phyloP scores from a whole-genome alignment of 2,329 filamentous ascomycete species.

The Xylariaceae sp. region DNA sequence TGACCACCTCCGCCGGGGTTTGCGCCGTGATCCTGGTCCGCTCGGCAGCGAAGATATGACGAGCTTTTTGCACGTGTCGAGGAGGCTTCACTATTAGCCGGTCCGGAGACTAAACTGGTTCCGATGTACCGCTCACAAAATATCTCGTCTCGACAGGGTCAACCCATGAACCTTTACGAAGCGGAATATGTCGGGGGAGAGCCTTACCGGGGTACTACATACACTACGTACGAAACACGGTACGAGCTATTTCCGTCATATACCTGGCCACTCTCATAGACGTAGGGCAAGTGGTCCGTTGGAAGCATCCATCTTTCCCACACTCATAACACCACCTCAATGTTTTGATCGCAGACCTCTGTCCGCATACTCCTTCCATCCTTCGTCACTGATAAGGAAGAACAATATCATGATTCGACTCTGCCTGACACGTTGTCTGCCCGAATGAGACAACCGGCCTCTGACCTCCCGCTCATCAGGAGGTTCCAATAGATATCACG shows the following conservation, averaged over 20 bases:
- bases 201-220: too few relatives aligned
- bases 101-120: background rate
- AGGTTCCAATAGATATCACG: background rate
- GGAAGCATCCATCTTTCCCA: background rate
- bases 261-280: background rate
- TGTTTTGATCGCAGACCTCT: background rate
- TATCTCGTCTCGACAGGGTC: too few relatives aligned
- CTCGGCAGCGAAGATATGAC: conserved; percentile 15
- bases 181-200: too few relatives aligned
- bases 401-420: conserved; percentile 5
- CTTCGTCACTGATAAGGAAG: background rate
- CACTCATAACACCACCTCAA: background rate
- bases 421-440: conserved; percentile 10
- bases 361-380: background rate
- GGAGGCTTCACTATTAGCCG: conserved; percentile 17
- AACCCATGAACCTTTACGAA: too few relatives aligned
- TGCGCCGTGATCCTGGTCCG: conserved; percentile 18
- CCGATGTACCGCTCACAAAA: too few relatives aligned
- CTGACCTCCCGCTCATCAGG: background rate
- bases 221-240: too few relatives aligned
- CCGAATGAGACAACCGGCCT: conserved; percentile 7
- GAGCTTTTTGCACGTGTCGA: background rate
- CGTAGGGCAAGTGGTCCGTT: conserved; percentile 8
- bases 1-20: conserved; percentile 14
- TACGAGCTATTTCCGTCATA: too few relatives aligned